A percentile compares a stretch with the other conserved stretches of the same genome.
phyloP scores from a whole-genome alignment of 768 basidiomycete genomes.

The Calocybe gangraenosa region DNA sequence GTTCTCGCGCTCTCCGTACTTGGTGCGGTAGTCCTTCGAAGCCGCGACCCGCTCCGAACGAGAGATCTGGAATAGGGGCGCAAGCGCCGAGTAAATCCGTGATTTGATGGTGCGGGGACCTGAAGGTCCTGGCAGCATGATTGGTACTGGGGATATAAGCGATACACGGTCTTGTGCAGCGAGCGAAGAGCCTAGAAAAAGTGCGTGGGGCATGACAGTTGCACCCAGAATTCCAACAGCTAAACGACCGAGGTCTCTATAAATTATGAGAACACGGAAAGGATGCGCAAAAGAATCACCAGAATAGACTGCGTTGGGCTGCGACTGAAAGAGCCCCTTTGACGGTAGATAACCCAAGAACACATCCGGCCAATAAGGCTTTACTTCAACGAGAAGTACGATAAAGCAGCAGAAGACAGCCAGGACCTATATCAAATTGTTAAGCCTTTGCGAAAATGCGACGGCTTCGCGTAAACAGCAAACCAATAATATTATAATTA shows the following conservation, averaged over 20 bases:
- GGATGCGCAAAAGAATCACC: slow-evolving; percentile 28
- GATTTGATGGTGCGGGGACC: slow-evolving; percentile 7
- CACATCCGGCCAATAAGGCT: slow-evolving; percentile 61
- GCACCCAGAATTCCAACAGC: slow-evolving; percentile 63
- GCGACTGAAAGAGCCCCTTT: slow-evolving; percentile 41
- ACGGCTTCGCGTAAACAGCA: slow-evolving; percentile 26
- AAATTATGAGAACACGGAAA: not conserved
- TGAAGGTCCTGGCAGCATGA: slow-evolving; percentile 9
- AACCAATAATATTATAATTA: slow-evolving; percentile 49
- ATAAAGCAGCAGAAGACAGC: slow-evolving; percentile 66
- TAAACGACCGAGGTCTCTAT: slow-evolving; percentile 16
- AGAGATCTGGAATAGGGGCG: slow-evolving; percentile 26
- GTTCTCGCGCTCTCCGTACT: slow-evolving; percentile 46
- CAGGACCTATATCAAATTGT: slow-evolving; percentile 37
- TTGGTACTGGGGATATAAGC: slow-evolving; percentile 13
- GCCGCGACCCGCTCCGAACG: slow-evolving; percentile 27
- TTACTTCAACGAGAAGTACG: slow-evolving; percentile 57
- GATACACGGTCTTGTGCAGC: slow-evolving; percentile 32
- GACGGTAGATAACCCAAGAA: slow-evolving; percentile 71
- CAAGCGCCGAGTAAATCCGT: slow-evolving; percentile 6
- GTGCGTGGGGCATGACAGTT: slow-evolving; percentile 78
- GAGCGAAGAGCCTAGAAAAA: slow-evolving; percentile 33
- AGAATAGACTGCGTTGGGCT: slow-evolving; percentile 47
- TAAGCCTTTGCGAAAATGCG: not conserved
- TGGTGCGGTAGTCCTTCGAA: slow-evolving; percentile 27